Conservation (phyloP, 2,329 filamentous ascomycete species). For the Fusarium sulawesiense region DNA sequence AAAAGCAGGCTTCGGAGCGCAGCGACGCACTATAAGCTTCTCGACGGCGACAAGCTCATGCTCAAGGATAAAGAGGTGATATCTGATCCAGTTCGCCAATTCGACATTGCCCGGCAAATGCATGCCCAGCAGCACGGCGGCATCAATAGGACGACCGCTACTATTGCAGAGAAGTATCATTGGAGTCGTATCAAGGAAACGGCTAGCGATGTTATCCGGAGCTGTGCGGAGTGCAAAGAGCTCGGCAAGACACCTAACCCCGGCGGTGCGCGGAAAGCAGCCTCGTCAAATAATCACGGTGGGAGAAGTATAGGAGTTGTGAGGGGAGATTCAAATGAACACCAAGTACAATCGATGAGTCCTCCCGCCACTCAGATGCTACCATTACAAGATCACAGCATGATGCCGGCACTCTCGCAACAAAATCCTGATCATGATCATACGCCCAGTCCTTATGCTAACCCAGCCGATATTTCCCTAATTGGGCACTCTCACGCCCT, state of each 20-base stretch:
- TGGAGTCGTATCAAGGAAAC: constrained; percentile 99
- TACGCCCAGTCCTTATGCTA: constrained; percentile 57
- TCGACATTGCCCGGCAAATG: constrained; percentile 83
- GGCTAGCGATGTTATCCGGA: constrained; percentile 92
- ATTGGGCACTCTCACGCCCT: constrained; percentile 54
- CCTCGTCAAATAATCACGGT: constrained; percentile 9
- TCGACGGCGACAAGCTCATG: constrained; percentile 85
- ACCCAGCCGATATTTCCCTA: constrained; percentile 61
- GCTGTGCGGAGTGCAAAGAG: constrained; percentile 91
- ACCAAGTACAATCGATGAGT: constrained; percentile 29
- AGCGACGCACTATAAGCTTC: constrained; percentile 92
- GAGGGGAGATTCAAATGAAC: constrained; percentile 18
- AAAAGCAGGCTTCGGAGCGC: constrained; percentile 94
- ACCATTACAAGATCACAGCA: constrained; percentile 46
- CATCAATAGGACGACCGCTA: constrained; percentile 98
- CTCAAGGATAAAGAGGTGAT: constrained; percentile 98
- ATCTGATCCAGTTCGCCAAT: constrained; percentile 87
- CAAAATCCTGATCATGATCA: constrained; percentile 40
- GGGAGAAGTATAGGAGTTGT: constrained; percentile 15
- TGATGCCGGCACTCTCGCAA: constrained; percentile 46
- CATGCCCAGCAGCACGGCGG: constrained; percentile 85
- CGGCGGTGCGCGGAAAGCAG: constrained; percentile 42
- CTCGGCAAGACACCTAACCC: constrained; percentile 66
- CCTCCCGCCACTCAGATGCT: constrained; percentile 42
- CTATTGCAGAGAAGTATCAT: constrained; percentile 93